phyloP scores from a whole-genome alignment of 2,329 filamentous ascomycete genomes.

The Hypomyces perniciosus region DNA sequence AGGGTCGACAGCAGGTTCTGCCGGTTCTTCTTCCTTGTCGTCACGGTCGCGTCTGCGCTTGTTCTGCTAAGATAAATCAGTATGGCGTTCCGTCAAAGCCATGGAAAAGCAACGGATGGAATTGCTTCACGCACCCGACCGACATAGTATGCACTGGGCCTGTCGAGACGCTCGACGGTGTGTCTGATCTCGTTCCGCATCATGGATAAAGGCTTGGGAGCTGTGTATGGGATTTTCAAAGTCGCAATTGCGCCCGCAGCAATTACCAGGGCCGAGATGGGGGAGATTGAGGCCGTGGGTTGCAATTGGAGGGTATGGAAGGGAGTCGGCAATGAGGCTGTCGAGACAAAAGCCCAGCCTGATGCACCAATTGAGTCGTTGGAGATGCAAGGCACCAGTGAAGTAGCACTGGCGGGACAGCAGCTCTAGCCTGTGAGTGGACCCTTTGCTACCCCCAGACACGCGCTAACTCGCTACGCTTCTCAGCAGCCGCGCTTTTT shows the following conservation, averaged over 20 bases:
- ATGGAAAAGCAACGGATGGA: neutral
- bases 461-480: constrained; percentile 8
- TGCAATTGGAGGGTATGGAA: neutral
- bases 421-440: neutral
- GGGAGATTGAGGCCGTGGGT: neutral
- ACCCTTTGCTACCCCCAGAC: constrained; percentile 6
- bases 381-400: constrained; percentile 10
- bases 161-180: constrained; percentile 89
- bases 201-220: constrained; percentile 10
- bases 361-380: neutral
- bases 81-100: no score
- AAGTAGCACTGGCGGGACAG: constrained; percentile 8
- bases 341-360: constrained; percentile 3
- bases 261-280: neutral
- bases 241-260: neutral
- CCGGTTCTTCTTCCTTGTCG: constrained; percentile 40
- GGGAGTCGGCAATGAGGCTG: neutral
- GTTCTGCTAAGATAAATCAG: constrained; percentile 45
- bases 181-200: constrained; percentile 48
- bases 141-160: constrained; percentile 88
- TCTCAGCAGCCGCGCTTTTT: constrained; percentile 12
- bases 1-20: constrained; percentile 57
- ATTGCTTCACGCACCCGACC: constrained; percentile 57
- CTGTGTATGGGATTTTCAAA: neutral
- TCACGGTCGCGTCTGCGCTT: constrained; percentile 64